Conservation (phyloP, 176 grass and related monocot species). For the Cenchrus fungigraminus region DNA sequence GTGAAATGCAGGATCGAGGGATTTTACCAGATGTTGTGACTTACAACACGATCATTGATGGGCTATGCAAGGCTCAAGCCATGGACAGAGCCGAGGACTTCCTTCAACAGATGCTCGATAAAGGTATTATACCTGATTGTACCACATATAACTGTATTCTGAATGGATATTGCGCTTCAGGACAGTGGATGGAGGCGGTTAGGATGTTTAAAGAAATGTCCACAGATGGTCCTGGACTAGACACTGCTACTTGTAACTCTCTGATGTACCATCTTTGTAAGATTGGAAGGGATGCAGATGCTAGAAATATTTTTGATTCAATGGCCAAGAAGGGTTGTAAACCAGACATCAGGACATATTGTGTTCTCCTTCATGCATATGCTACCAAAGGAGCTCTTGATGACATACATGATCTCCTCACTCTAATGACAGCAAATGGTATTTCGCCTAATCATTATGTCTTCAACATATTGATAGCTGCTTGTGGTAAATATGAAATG, state of each 20-base stretch:
- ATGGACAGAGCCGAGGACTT: background rate
- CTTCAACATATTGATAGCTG: too few relatives aligned
- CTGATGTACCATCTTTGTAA: conserved; percentile 26
- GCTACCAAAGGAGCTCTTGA: too few relatives aligned
- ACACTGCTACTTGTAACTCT: background rate
- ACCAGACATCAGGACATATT: background rate
- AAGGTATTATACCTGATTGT: too few relatives aligned
- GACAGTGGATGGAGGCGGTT: background rate
- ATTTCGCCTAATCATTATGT: too few relatives aligned
- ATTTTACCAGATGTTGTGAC: conserved; percentile 24
- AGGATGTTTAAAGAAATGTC: conserved; percentile 33
- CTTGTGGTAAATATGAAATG: too few relatives aligned
- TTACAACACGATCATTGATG: conserved; percentile 2
- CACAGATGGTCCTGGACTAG: background rate
- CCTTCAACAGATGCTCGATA: too few relatives aligned
- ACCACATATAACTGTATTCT: background rate
- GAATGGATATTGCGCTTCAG: conserved; percentile 21
- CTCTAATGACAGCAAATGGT: too few relatives aligned
- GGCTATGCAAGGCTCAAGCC: background rate
- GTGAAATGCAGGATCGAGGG: conserved; percentile 19
- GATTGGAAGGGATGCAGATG: background rate
- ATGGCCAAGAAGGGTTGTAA: conserved; percentile 25
- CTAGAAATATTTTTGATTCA: conserved; percentile 18
- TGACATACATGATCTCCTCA: too few relatives aligned
- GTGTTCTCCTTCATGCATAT: background rate